A percentile compares a stretch with the other conserved stretches of the same genome.
Evolutionary conservation across 306 rosid genomes (phyloP).

Genomic region (barrel medic (Medicago truncatula)): MtrunA17r5.0-ANR NC_053045.1:50705501-50706000

Average conservation of each 20-base stretch:
- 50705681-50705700: slow-evolving; percentile 34
- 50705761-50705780: background rate
- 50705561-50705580: background rate
- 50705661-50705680: slow-evolving; percentile 54
- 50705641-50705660: slow-evolving; percentile 65
- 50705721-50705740: slow-evolving; percentile 66
- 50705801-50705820: background rate
- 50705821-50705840: background rate
- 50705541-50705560: slow-evolving; percentile 58
- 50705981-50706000: background rate
- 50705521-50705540: slow-evolving; percentile 70
- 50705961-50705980: background rate
- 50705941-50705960: background rate
- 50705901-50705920: background rate
- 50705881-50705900: too few species aligned
- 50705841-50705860: background rate
- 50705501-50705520: slow-evolving; percentile 67
- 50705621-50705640: slow-evolving; percentile 34
- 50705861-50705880: background rate
- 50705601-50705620: background rate
- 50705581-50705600: background rate
- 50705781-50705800: background rate
- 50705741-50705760: slow-evolving; percentile 63
- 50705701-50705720: slow-evolving; percentile 38
- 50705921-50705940: background rate